A percentile compares a stretch with the other conserved stretches of the same genome.
Evolutionary conservation across 805 yeast species (phyloP).

Genomic region (Hagleromyces aurorensis): DNA sequence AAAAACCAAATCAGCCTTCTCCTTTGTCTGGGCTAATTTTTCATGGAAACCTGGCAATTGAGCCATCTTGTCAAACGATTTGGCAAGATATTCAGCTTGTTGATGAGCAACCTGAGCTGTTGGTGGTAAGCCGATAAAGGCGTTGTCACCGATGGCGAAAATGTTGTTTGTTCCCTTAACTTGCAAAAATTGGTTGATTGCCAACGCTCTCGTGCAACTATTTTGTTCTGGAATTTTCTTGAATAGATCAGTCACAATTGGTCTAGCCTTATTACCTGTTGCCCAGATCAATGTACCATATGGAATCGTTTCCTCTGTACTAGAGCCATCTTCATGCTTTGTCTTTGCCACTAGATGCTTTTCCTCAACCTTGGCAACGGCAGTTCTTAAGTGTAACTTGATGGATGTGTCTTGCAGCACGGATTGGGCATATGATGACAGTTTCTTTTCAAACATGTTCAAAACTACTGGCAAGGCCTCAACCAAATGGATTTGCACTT

Average conservation of each 20-base stretch:
- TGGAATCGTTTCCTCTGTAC: conserved; percentile 53
- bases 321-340: conserved; percentile 63
- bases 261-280: conserved; percentile 88
- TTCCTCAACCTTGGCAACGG: conserved; percentile 79
- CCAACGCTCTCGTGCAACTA: conserved; percentile 78
- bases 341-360: conserved; percentile 63
- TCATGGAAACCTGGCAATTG: conserved; percentile 34
- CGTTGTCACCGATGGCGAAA: conserved; percentile 90
- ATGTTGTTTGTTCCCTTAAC: conserved; percentile 78
- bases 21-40: conserved; percentile 32
- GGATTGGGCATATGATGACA: conserved; percentile 37
- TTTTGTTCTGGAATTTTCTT: conserved; percentile 69
- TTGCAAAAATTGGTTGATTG: conserved; percentile 68
- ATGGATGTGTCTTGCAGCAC: conserved; percentile 46
- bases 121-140: conserved; percentile 82
- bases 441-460: conserved; percentile 40
- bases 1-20: conserved; percentile 35
- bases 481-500: conserved; percentile 75
- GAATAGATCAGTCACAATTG: conserved; percentile 58
- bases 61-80: conserved; percentile 54
- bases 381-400: conserved; percentile 72
- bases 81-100: conserved; percentile 76
- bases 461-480: conserved; percentile 89
- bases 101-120: conserved; percentile 97
- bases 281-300: conserved; percentile 96